Percentiles rank a stretch among this genome's conserved stretches.
These are phyloP conservation scores for Dothistroma pini DNA, from an alignment of 2,329 filamentous ascomycete genomes.

Conservation along the genomic window DNA sequence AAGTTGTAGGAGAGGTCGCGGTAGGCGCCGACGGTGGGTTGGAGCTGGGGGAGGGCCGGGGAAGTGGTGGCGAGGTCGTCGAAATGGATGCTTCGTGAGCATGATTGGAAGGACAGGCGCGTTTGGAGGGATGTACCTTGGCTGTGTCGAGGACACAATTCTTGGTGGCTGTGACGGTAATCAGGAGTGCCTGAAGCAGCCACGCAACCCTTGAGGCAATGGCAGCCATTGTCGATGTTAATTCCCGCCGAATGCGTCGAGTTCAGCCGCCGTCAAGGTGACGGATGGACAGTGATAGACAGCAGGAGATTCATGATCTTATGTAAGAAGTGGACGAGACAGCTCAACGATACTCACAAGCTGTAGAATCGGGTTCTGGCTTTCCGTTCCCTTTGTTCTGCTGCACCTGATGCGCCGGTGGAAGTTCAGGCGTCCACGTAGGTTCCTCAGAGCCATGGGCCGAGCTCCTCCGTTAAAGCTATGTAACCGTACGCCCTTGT, in stretches of 20 bases:
- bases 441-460: background rate
- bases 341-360: too few species aligned
- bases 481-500: background rate
- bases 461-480: background rate
- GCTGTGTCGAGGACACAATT: background rate
- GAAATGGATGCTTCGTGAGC: too few species aligned
- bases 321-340: too few species aligned
- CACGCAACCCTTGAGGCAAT: background rate
- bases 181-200: background rate
- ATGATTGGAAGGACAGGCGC: background rate
- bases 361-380: too few species aligned
- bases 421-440: too few species aligned
- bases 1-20: background rate
- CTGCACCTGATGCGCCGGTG: too few species aligned
- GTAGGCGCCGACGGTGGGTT: background rate
- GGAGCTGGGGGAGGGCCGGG: background rate
- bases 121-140: background rate
- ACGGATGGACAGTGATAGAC: too few species aligned
- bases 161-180: background rate
- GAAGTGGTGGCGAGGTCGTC: background rate
- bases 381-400: too few species aligned
- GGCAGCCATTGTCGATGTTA: background rate
- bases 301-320: too few species aligned
- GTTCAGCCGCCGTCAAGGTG: too few species aligned
- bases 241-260: too few species aligned